Evolutionary conservation across 192 early-diverging fungal species (phyloP), one percentile per base, ranked within the genome.

Genomic region (Backusella tuberculispora): DNA sequence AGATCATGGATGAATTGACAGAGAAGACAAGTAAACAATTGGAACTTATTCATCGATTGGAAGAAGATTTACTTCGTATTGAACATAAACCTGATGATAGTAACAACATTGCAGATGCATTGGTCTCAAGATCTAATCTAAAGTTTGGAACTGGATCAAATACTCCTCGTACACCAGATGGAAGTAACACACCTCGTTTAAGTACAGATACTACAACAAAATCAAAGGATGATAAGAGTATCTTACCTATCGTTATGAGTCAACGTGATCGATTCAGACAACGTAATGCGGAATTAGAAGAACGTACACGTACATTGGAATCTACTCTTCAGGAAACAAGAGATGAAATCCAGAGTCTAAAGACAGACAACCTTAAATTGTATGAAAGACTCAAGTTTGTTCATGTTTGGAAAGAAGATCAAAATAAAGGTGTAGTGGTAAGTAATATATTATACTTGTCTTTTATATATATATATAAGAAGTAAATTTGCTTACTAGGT

Each of bases 181-280:
- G 66, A 42, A 41, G 38, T 43, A 41, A 15, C 21, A 67, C 66
- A 21, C 66, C 66, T 42, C 66, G 19, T 21, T 1, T 67, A 17
- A 41, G 41, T 43, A 26, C 53, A 60, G 53, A 60, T 19, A 43
- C 42, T 10, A 17, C 37, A 38, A 42, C 24, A 10, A 56, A 69
- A 19, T 26, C 69, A 24, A 77, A 69, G 9, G 82, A 78, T 1
- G 81, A 81, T 15, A 74, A 81, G 63, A 83, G 79, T 48, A 94
- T 98, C 47, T 76, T 97, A 21, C 92, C 93, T 2, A 96, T 98
- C 66, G 85, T 98, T 8, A 93, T 95, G 0, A 86, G 89, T 38
- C 97, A 98, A 78, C 87, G 97, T 42, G 94, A 98, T 79, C 79
- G 97, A 38, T 97, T 96, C 87, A 85, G 93, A 43, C 93, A 96